A percentile compares a stretch with the other conserved stretches of the same genome.
Evolutionary conservation across 257 asterid species (phyloP).

Genomic region (Rehmannia glutinosa): DNA sequence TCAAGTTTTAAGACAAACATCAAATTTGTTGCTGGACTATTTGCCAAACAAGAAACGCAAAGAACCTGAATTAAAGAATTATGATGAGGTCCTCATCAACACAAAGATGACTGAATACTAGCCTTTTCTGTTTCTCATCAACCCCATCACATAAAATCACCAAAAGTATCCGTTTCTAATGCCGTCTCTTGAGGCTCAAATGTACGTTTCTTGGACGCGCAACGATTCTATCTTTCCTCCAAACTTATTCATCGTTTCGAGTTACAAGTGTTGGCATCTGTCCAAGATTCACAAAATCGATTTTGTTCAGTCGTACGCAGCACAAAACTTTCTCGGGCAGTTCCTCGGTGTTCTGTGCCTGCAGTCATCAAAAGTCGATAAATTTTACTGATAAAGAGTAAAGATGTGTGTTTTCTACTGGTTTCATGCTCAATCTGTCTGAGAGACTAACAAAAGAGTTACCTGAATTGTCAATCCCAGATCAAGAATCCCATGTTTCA

Average conservation of each 20-base stretch:
- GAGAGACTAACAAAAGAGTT: background rate
- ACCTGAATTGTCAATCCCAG: constrained; percentile 93
- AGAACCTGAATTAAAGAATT: constrained; percentile 18
- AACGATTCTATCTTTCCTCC: background rate
- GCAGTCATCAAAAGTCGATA: constrained; percentile 18
- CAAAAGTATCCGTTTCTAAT: constrained; percentile 7
- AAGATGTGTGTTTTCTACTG: background rate
- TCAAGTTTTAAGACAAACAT: background rate
- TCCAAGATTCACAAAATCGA: constrained; percentile 64
- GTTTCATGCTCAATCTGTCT: background rate
- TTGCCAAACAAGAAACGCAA: background rate
- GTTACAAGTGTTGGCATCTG: constrained; percentile 56
- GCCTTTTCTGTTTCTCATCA: constrained; percentile 1
- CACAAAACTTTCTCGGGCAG: constrained; percentile 88
- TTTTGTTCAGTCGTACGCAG: constrained; percentile 56
- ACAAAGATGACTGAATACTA: constrained; percentile 3
- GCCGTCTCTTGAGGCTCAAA: constrained; percentile 11
- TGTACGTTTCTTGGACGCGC: constrained; percentile 8
- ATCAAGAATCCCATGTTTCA: constrained; percentile 76
- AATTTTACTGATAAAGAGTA: background rate
- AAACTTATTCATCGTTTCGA: constrained; percentile 2
- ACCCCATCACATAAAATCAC: constrained; percentile 7
- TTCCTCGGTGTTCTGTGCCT: constrained; percentile 82
- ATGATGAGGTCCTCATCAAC: constrained; percentile 7
- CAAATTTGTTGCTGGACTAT: background rate